These are phyloP conservation scores for Suhomyces pyralidae DNA, from an alignment of 805 yeast genomes.

Conservation along the genomic window DNA sequence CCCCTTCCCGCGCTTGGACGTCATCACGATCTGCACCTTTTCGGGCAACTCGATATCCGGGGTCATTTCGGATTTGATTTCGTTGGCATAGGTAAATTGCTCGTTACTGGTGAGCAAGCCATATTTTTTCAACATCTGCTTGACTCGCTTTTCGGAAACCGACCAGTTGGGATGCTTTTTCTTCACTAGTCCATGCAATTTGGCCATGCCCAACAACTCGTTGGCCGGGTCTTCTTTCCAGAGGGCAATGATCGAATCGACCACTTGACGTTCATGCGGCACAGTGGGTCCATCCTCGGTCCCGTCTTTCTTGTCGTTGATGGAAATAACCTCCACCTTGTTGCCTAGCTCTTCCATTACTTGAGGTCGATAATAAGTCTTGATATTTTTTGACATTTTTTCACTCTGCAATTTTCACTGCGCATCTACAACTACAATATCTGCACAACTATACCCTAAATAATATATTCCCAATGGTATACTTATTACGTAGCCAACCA, in stretches of 20 bases:
- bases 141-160: slow-evolving; percentile 56
- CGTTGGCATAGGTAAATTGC: slow-evolving; percentile 49
- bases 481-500: too few relatives aligned
- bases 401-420: not conserved
- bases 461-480: too few relatives aligned
- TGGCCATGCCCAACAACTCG: slow-evolving; percentile 54
- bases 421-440: not conserved
- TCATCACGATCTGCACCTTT: slow-evolving; percentile 44
- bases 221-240: slow-evolving; percentile 69
- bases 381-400: not conserved
- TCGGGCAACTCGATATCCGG: slow-evolving; percentile 43
- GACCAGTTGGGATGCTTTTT: slow-evolving; percentile 58
- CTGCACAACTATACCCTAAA: too few relatives aligned
- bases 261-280: slow-evolving; percentile 60
- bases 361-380: not conserved
- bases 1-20: slow-evolving; percentile 59
- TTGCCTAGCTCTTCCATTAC: slow-evolving; percentile 4
- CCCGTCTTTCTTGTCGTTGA: slow-evolving; percentile 28
- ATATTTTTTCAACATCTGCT: slow-evolving; percentile 50
- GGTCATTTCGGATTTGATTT: slow-evolving; percentile 50
- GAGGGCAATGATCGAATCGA: slow-evolving; percentile 55
- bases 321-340: slow-evolving; percentile 34
- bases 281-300: slow-evolving; percentile 25
- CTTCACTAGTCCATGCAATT: slow-evolving; percentile 52
- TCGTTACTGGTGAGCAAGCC: slow-evolving; percentile 44